A percentile compares a stretch with the other conserved stretches of the same genome.
phyloP scores from a whole-genome alignment of 345 rosid species.

The Arabidopsis thaliana region DNA sequence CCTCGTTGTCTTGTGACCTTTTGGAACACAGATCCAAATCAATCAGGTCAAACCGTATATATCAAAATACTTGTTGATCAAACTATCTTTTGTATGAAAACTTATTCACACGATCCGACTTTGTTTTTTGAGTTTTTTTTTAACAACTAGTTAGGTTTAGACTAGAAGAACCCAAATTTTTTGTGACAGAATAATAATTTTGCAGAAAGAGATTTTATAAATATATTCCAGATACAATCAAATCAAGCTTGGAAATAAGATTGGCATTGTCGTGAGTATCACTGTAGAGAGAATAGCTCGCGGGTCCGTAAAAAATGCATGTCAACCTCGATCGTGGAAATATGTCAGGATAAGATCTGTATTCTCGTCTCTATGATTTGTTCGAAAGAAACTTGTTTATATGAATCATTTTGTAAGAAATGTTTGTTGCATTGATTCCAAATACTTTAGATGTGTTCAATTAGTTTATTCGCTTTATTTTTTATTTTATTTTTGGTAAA shows the following conservation, averaged over 20 bases:
- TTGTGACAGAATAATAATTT: neutral
- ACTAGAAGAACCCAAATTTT: neutral
- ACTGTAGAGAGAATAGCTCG: neutral
- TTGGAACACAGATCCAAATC: neutral
- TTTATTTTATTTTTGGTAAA: no score
- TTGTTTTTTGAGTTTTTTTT: neutral
- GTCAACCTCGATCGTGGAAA: constrained; percentile 11
- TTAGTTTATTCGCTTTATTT: neutral
- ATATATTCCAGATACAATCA: neutral
- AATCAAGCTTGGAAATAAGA: neutral
- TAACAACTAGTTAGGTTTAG: neutral
- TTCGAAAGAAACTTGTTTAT: neutral
- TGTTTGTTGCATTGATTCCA: neutral
- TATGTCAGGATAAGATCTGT: constrained; percentile 6
- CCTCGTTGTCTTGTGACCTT: constrained; percentile 12
- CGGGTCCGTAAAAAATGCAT: constrained; percentile 5
- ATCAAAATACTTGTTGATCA: neutral
- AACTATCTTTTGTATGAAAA: neutral
- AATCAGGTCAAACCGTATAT: neutral
- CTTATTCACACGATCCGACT: no score
- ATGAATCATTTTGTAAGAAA: neutral
- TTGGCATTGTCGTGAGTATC: neutral
- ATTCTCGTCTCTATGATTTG: neutral
- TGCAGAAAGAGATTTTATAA: neutral
- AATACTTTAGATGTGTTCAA: neutral